phyloP scores from a whole-genome alignment of 805 yeast species.

The Clavispora santaluciae region DNA sequence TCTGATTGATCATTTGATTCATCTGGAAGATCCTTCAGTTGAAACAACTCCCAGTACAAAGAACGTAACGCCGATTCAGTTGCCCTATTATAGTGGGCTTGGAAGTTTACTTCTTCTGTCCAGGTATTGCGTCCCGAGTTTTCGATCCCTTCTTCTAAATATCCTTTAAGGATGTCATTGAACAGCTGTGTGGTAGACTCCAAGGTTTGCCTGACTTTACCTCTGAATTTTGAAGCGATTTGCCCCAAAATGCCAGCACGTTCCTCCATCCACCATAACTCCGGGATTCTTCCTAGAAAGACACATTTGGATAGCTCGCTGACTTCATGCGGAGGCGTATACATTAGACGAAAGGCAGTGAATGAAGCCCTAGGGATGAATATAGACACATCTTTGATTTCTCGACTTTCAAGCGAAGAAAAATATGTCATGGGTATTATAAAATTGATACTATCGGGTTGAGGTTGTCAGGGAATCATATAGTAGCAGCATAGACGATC shows the following conservation, averaged over 20 bases:
- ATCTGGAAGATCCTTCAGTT: background rate
- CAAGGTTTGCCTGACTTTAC: background rate
- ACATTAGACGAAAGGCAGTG: slow-evolving; percentile 56
- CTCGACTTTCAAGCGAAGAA: background rate
- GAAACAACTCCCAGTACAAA: background rate
- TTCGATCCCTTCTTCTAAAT: background rate
- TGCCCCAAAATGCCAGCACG: background rate
- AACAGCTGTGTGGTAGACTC: background rate
- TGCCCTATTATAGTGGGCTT: background rate
- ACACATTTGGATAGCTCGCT: slow-evolving; percentile 44
- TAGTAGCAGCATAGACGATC: no score
- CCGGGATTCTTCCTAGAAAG: slow-evolving; percentile 57
- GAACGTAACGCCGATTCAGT: background rate
- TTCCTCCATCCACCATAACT: slow-evolving; percentile 38
- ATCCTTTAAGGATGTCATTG: background rate
- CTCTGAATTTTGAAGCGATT: background rate
- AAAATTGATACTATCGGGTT: background rate
- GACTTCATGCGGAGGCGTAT: slow-evolving; percentile 46
- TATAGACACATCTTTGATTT: background rate
- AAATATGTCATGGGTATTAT: background rate
- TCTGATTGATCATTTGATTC: background rate
- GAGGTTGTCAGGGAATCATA: background rate
- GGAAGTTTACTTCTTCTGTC: background rate
- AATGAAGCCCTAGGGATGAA: slow-evolving; percentile 49
- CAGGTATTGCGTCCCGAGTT: background rate